Conservation (phyloP, 345 rosid species). For the Melastoma malabathricum region DNA sequence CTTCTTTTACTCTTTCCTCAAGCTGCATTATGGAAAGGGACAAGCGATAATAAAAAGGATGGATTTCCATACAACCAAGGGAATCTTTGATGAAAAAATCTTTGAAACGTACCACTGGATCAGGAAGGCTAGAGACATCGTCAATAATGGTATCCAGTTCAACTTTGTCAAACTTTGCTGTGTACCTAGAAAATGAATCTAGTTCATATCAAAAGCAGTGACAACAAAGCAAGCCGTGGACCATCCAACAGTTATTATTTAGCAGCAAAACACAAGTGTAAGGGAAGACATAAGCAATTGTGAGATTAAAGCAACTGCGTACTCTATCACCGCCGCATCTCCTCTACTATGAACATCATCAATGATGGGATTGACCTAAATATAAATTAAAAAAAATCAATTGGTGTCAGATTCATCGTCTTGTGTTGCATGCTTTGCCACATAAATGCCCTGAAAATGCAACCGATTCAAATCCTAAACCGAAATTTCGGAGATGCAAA, state of each 20-base stretch:
- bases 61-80: not conserved
- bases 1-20: constrained; percentile 43
- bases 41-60: not conserved
- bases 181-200: constrained; percentile 33
- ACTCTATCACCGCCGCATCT: constrained; percentile 81
- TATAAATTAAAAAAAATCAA: not conserved
- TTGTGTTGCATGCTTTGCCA: constrained; percentile 38
- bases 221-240: too few relatives aligned
- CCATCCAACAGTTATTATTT: not conserved
- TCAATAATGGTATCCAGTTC: constrained; percentile 42
- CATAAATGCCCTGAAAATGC: constrained; percentile 41
- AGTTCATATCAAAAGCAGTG: not conserved
- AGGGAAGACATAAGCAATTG: not conserved
- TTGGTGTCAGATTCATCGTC: not conserved
- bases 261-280: not conserved
- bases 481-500: not conserved
- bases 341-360: constrained; percentile 66
- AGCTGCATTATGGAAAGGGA: constrained; percentile 28
- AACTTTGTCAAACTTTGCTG: constrained; percentile 74
- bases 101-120: constrained; percentile 39
- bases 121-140: constrained; percentile 48
- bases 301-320: constrained; percentile 12
- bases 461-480: not conserved
- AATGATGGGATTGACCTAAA: constrained; percentile 64
- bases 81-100: not conserved